Evolutionary conservation across 2,329 filamentous ascomycete species (phyloP).

Genomic region (Tricladium varicosporioides): DNA sequence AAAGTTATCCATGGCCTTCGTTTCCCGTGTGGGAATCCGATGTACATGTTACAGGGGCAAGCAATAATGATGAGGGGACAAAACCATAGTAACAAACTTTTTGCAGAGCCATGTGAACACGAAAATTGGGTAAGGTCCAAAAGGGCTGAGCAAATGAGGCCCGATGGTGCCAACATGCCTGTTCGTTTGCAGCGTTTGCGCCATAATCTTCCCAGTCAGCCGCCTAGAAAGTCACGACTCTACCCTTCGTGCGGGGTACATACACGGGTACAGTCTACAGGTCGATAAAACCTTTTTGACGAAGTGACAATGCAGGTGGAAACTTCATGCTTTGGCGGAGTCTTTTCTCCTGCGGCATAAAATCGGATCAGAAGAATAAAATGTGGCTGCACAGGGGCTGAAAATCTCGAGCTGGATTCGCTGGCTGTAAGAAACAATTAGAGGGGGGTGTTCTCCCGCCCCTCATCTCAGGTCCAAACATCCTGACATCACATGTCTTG

Average conservation of each 20-base stretch:
- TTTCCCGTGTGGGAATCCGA: no score
- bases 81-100: not conserved
- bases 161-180: conserved; percentile 7
- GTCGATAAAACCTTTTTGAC: no score
- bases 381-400: no score
- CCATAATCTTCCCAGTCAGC: conserved; percentile 1
- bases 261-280: no score
- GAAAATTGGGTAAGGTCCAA: not conserved
- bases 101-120: not conserved
- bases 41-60: not conserved
- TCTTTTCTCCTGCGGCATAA: no score
- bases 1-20: not conserved
- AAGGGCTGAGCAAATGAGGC: conserved; percentile 4
- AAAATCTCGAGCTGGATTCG: not conserved
- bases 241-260: conserved; percentile 10
- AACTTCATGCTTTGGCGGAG: no score
- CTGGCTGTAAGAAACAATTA: not conserved
- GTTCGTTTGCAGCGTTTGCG: not conserved
- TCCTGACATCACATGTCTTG: not conserved
- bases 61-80: not conserved
- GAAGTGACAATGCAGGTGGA: no score
- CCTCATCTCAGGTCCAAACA: not conserved
- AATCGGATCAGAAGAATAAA: no score
- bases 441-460: not conserved
- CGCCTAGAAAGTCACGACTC: not conserved